Base-by-base conservation (phyloP, 163 green algal species). In the Smithsoniella earleae region DNA sequence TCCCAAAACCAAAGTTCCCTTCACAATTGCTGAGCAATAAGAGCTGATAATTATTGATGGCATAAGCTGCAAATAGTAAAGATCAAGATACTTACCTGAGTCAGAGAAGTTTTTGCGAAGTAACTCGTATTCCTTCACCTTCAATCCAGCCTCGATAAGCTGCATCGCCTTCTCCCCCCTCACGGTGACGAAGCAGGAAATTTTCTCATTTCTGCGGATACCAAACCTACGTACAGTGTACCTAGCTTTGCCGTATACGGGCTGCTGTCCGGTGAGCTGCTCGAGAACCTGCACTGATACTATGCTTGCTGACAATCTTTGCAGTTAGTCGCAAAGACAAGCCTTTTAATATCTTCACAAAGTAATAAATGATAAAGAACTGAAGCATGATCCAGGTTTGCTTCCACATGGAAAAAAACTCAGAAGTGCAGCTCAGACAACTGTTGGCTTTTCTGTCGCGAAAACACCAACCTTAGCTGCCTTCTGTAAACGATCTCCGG, bases 71-170 rank as follows among this genome's bases (percentile, higher is more conserved):
- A 54, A 27, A 54, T 18, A 54, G 43, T 16, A 16, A 27, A 36
- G 30, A 27, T 64, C 20, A 20, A 8, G 49, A 22, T 30, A 34
- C 58, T 5, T 36, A 69, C 58, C 58, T 27, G 84, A 92, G 55
- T 93, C 87, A 25, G 84, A 93, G 87, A 99, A 99, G 85, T 99
- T 98, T 74, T 83, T 88, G 75, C 91, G 85, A 36, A 97, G 77
- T 6, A 98, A 89, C 88, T 99, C 94, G 75, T 96, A 98, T 83
- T 99, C 94, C 87, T 96, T 96, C 69, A 99, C 94, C 87, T 98
- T 98, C 22, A 99, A 85, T 46, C 94, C 94, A 64, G 89, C 88
- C 86, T 99, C 95, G 75, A 98, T 81, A 54, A 98, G 88, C 85
- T 96, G 85, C 82, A 98, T 85, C 16, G 93, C 93, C 87, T 98